These are phyloP conservation scores for Rubia yunnanensis DNA, from an alignment of 257 asterid genomes.

Conservation along the genomic window DNA sequence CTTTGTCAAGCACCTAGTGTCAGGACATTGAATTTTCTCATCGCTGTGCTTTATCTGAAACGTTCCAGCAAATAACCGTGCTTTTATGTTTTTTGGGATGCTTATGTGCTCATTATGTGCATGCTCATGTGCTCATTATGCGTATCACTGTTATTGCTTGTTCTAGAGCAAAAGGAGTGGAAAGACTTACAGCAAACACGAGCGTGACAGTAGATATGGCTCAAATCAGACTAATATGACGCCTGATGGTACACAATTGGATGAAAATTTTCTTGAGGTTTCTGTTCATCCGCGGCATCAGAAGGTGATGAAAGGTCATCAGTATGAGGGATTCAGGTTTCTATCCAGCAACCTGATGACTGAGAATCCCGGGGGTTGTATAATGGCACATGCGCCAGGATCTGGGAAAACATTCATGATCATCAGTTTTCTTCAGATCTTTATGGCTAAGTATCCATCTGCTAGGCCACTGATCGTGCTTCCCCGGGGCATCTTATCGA, in stretches of 20 bases:
- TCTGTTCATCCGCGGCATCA: conserved; percentile 79
- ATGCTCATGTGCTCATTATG: background rate
- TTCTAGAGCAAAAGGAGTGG: conserved; percentile 44
- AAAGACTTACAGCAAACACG: conserved; percentile 47
- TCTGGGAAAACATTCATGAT: conserved; percentile 88
- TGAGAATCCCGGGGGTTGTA: conserved; percentile 83
- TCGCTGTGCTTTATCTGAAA: background rate
- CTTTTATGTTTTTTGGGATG: background rate
- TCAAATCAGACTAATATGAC: conserved; percentile 30
- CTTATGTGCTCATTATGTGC: background rate
- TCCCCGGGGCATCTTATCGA: conserved; percentile 67
- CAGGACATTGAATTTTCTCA: background rate
- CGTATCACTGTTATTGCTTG: conserved; percentile 6
- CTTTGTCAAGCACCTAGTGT: background rate
- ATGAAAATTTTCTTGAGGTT: conserved; percentile 38
- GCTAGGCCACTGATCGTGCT: conserved; percentile 87
- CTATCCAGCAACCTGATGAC: conserved; percentile 64
- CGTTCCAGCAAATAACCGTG: background rate
- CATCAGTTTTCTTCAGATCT: conserved; percentile 83
- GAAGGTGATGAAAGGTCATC: conserved; percentile 84
- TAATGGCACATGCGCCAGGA: conserved; percentile 93
- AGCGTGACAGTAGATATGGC: conserved; percentile 43
- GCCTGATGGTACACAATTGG: conserved; percentile 33
- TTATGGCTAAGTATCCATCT: conserved; percentile 73
- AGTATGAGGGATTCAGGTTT: conserved; percentile 78